Base-by-base conservation (phyloP, 305 asterid species). In the Fraxinus sp. region DNA sequence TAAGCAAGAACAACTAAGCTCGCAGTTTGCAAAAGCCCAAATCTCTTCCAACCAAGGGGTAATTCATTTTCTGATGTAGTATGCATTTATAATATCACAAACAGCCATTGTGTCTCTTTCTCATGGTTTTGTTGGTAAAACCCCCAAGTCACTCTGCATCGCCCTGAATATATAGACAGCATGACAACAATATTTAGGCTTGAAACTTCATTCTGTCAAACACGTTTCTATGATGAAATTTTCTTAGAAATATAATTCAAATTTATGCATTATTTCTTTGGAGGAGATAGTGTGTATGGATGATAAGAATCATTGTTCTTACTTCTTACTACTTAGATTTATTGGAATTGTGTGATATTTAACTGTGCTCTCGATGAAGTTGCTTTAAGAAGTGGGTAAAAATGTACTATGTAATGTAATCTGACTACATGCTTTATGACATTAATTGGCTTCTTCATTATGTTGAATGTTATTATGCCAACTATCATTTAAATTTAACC, bases 1-100 rank as follows among this genome's bases (percentile, higher is more conserved):
- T 86, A 90, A 88, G 84, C 97, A 90, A 85, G 97, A 95, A 39
- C 96, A 87, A 76, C 78, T 80, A 49, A 92, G 81, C 84, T 82
- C 87, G 0, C 96, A 91, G 89, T 91, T 84, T 83, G 82, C 85
- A 30, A 91, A 91, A 86, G 77, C 92, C 70, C 97, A 89, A 77
- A 64, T 78, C 73, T 87, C 95, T 85, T 82, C 93, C 35, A 89
- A 88, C 86, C 94, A 85, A 86, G 97, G 89, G 93, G 98, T 92
- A 94, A 83, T 81, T 80, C 71, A 30, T 81, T 24, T 18, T 55
- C 39, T 68, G 71, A 79, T 78, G 66, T 36, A 57, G 20, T 73
- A 57, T 30, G 11, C 37, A 16, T 70, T 68, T 28, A 70, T 30
- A 5, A 30, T 70, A 62, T 22, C 33, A 30, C 75, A 30, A 32